Conservation (phyloP, 495 filamentous ascomycete species). For the Trichoderma gamsii region DNA sequence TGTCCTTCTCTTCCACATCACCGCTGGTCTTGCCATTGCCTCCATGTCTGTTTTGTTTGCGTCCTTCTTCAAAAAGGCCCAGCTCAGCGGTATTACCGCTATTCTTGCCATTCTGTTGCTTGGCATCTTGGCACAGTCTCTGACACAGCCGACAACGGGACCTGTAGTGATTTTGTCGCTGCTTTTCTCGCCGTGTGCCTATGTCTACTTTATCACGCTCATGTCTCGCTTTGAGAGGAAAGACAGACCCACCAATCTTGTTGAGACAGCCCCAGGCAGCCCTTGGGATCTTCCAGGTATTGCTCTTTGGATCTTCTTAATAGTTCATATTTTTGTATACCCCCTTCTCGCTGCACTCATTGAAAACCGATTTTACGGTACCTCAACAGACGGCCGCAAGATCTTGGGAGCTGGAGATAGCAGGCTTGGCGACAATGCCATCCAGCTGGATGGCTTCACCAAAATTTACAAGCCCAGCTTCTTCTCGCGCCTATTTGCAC, state of each 20-base stretch:
- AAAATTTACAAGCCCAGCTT: conserved; percentile 67
- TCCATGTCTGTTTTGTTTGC: conserved; percentile 66
- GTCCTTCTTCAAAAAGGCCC: conserved; percentile 69
- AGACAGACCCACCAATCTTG: conserved; percentile 48
- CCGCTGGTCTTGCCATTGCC: conserved; percentile 57
- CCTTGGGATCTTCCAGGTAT: conserved; percentile 59
- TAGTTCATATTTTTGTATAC: conserved; percentile 68
- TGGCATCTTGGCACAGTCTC: conserved; percentile 62
- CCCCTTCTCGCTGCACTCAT: conserved; percentile 63
- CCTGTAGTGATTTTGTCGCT: conserved; percentile 58
- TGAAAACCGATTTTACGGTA: conserved; percentile 71
- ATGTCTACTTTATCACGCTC: conserved; percentile 62
- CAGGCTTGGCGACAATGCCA: conserved; percentile 42
- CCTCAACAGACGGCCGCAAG: conserved; percentile 55
- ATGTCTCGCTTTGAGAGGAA: conserved; percentile 63
- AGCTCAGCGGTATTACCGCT: conserved; percentile 65
- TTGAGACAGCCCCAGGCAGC: conserved; percentile 50
- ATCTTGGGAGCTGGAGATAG: conserved; percentile 37
- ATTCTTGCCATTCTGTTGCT: conserved; percentile 60
- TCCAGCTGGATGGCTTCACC: conserved; percentile 60
- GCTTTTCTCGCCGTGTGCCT: conserved; percentile 72
- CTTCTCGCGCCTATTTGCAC: conserved; percentile 52
- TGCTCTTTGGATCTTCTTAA: conserved; percentile 60
- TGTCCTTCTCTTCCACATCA: conserved; percentile 56
- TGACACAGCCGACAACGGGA: conserved; percentile 48